phyloP scores from a whole-genome alignment of 1,284 basidiomycete species.

The Ustilago crameri region DNA sequence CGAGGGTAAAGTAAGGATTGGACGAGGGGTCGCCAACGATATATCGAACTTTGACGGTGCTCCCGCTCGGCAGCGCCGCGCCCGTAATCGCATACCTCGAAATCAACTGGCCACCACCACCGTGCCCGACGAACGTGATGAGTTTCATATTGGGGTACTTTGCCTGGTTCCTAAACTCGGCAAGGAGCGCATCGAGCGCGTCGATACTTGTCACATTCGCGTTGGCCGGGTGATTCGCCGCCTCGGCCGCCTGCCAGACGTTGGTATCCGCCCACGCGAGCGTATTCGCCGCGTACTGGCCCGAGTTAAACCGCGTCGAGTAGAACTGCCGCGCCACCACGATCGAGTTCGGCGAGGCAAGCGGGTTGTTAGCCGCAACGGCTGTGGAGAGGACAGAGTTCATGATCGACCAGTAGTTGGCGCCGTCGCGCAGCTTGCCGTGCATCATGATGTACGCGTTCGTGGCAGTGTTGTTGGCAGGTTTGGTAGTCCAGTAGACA shows the following conservation, averaged over 20 bases:
- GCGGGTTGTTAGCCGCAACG: constrained; percentile 25
- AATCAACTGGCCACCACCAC: constrained; percentile 64
- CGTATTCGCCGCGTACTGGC: constrained; percentile 51
- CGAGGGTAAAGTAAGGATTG: constrained; percentile 58
- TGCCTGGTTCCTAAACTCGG: constrained; percentile 47
- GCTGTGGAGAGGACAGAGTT: constrained; percentile 53
- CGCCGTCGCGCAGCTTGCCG: constrained; percentile 60
- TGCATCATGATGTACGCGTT: constrained; percentile 66
- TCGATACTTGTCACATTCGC: constrained; percentile 59
- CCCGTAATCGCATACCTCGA: constrained; percentile 63
- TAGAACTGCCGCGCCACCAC: constrained; percentile 63
- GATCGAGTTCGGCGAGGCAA: constrained; percentile 42
- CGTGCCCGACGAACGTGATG: constrained; percentile 65
- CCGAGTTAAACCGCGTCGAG: constrained; percentile 57
- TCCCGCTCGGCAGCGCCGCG: constrained; percentile 24
- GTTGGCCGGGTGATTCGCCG: constrained; percentile 51
- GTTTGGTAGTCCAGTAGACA: constrained; percentile 51
- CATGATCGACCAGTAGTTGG: constrained; percentile 58
- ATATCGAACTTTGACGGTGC: constrained; percentile 56
- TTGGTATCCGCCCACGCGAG: constrained; percentile 61
- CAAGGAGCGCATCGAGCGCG: constrained; percentile 60
- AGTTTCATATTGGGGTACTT: constrained; percentile 59
- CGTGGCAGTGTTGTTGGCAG: constrained; percentile 42
- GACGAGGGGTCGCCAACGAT: constrained; percentile 64
- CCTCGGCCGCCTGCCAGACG: constrained; percentile 60